phyloP scores from a whole-genome alignment of 371 early-diverging fungal genomes.

The Mucor indicus region DNA sequence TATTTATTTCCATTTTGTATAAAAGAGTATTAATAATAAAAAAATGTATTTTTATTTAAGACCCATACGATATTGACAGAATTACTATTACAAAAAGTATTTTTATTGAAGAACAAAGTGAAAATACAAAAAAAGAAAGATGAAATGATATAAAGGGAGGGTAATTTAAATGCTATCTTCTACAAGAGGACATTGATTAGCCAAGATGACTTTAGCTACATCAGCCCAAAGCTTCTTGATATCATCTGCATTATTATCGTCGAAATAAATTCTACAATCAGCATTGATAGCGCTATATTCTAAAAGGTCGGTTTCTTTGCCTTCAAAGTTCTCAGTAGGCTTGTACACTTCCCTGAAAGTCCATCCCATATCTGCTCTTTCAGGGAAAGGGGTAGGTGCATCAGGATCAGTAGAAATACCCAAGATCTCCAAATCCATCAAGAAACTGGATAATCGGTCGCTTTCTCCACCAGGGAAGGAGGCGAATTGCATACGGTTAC shows the following conservation, averaged over 20 bases:
- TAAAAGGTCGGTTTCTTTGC: conserved; percentile 31
- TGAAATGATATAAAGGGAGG: too few species aligned
- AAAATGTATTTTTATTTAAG: too few species aligned
- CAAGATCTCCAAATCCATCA: conserved; percentile 41
- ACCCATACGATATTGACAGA: too few species aligned
- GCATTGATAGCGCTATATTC: conserved; percentile 50
- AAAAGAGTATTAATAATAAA: too few species aligned
- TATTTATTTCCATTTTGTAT: too few species aligned
- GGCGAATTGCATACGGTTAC: conserved; percentile 53
- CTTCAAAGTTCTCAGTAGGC: conserved; percentile 22
- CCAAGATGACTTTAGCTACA: conserved; percentile 32
- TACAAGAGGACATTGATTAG: conserved; percentile 35
- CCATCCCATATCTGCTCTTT: conserved; percentile 54
- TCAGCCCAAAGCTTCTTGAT: conserved; percentile 42
- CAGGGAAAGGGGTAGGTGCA: conserved; percentile 47
- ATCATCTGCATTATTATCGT: conserved; percentile 43
- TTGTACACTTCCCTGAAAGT: conserved; percentile 51
- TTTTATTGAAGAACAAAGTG: too few species aligned
- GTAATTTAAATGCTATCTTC: too few species aligned
- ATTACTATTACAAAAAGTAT: too few species aligned
- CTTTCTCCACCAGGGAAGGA: conserved; percentile 55
- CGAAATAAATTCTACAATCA: conserved; percentile 45
- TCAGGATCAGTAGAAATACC: conserved; percentile 35
- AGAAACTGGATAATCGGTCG: conserved; percentile 45
- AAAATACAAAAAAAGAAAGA: too few species aligned